Conservation (phyloP, 371 early-diverging fungal genomes). For the Rhizopus sp. region DNA sequence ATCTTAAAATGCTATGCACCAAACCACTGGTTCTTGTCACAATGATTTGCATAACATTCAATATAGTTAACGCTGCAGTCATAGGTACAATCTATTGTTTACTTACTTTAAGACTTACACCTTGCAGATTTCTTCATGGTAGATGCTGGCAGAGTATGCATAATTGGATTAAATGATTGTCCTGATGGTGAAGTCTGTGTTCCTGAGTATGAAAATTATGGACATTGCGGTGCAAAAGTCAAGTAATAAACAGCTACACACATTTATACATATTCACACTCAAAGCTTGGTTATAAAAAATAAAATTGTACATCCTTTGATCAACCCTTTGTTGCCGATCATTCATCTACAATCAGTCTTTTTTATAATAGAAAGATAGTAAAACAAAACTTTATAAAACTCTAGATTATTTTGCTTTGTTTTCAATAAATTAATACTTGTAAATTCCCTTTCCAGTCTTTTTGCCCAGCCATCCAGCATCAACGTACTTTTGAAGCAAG, state of each 20-base stretch:
- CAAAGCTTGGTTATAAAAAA: neutral
- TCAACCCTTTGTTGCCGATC: neutral
- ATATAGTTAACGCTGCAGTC: neutral
- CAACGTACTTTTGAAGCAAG: conserved; percentile 91
- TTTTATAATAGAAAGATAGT: neutral
- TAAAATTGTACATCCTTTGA: no score
- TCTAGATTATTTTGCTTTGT: neutral
- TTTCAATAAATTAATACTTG: conserved; percentile 52
- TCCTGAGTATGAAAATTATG: conserved; percentile 16
- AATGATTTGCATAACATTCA: neutral
- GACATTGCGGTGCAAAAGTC: conserved; percentile 17
- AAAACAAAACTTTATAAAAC: neutral
- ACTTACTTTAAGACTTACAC: neutral
- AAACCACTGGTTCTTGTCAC: neutral
- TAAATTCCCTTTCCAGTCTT: conserved; percentile 93
- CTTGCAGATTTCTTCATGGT: neutral
- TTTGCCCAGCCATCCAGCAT: conserved; percentile 97
- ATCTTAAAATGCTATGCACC: conserved; percentile 6
- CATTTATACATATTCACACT: neutral
- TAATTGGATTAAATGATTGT: conserved; percentile 21
- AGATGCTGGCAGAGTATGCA: conserved; percentile 18
- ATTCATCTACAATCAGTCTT: neutral
- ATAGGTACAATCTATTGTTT: neutral
- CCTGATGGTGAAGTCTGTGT: conserved; percentile 23
- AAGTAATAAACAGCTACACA: neutral